A percentile compares a stretch with the other conserved stretches of the same genome.
Evolutionary conservation across 768 basidiomycete species (phyloP).

Genomic region (Lactarius sanguifluus): DNA sequence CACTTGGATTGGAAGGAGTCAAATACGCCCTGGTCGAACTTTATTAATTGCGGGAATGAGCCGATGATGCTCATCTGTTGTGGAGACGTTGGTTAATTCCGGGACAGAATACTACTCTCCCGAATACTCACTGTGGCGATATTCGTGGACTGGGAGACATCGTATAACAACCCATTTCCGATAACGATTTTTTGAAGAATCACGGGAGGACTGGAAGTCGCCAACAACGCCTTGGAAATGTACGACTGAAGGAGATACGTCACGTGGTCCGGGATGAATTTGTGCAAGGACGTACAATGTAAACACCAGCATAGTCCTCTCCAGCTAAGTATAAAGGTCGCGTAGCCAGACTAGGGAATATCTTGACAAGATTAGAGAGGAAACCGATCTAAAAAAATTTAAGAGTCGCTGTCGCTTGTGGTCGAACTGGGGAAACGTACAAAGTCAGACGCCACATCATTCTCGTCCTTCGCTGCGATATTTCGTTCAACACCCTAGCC

Average conservation of each 20-base stretch:
- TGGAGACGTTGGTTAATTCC: neutral
- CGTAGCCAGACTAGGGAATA: constrained; percentile 66
- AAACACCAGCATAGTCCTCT: constrained; percentile 74
- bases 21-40: constrained; percentile 64
- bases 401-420: neutral
- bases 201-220: constrained; percentile 61
- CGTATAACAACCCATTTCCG: constrained; percentile 62
- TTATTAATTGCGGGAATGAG: constrained; percentile 76
- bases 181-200: constrained; percentile 67
- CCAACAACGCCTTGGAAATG: constrained; percentile 71
- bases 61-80: constrained; percentile 55
- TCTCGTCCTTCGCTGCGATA: constrained; percentile 40
- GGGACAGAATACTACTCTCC: neutral
- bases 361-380: constrained; percentile 65
- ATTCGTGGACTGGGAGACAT: constrained; percentile 50
- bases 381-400: constrained; percentile 58
- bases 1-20: constrained; percentile 70
- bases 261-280: neutral
- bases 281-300: constrained; percentile 49
- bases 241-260: constrained; percentile 51
- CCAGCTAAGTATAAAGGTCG: constrained; percentile 70
- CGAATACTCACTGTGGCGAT: constrained; percentile 45
- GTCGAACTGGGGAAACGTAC: constrained; percentile 10
- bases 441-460: constrained; percentile 27
- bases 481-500: neutral